Evolutionary conservation across 805 yeast species (phyloP), one percentile per base, ranked within the genome.

Genomic region (Jamesozyma jinghongensis): DNA sequence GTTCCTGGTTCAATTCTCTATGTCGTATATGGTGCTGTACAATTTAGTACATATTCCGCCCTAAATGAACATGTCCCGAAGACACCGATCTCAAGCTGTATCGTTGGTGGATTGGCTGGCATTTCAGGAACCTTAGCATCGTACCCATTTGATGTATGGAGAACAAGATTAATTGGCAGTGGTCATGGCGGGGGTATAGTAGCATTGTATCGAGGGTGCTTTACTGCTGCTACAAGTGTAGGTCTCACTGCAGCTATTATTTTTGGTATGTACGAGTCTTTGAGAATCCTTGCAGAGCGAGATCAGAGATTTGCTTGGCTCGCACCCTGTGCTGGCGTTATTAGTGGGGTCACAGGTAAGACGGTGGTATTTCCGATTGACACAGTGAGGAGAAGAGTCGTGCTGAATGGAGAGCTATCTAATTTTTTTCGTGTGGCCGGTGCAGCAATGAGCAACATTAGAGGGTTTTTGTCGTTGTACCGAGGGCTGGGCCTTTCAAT

Each of bases 1-100:
- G 71, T 85, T 0, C 95, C 98, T 0, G 98, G 97, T 0, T 86
- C 86, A 47, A 59, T 78, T 30, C 74, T 92, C 77, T 92, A 92
- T 54, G 66, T 90, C 12, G 49, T 83, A 10, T 92, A 90, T 53
- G 96, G 97, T 11, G 85, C 85, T 0, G 65, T 75, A 0, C 97
- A 92, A 59, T 92, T 92, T 62, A 68, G 90, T 1, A 64, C 84
- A 1, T 85, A 81, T 53, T 69, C 86, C 1, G 56, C 69, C 0
- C 61, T 75, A 26, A 84, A 80, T 56, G 59, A 60, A 7, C 26
- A 22, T 22, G 34, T 2, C 38, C 45, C n/a, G 30, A 37, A 0
- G 36, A 56, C 28, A 44, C 54, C 5, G 51, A 53, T 59, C 1
- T 68, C 66, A 40, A 62, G 67, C 7, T 58, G 73, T 16, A 27